Base-by-base conservation (phyloP, 2,329 filamentous ascomycete species). In the Aspergillus sp. region DNA sequence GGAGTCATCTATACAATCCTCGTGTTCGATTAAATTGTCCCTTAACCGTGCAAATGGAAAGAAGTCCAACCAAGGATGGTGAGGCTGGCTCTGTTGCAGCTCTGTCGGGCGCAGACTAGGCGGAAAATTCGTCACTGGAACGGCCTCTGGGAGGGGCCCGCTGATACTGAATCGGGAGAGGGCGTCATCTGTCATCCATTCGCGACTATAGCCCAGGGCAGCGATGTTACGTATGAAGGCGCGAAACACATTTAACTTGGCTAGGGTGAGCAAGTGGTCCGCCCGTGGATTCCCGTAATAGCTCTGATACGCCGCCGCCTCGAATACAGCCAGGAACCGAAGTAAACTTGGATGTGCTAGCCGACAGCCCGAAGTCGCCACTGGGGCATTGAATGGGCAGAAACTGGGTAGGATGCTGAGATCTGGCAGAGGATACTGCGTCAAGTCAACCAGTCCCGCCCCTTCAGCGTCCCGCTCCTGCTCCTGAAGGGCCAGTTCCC, bases 21-120 rank as follows among this genome's bases (percentile, higher is more conserved):
- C 46, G 15, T 5, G 3, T 7, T 66, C 57, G 17, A 77, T 69
- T 19, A 75, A 56, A 46, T 77, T 77, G 62, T 79, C 75, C 8
- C 77, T 68, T 19, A 75, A 62, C 4, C 58, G 58, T 0, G 75
- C 73, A 19, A 70, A 39, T 3, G 66, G 65, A 27, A 68, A 68
- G 45, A 67, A 64, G 24, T 70, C 66, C 9, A 70, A 30, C 68
- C 68, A 70, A 0, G 78, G 75, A 57, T 80, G 77, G 51, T 80
- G 77, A 4, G 67, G 62, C 0, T 70, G 63, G 0, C 64, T 63
- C 15, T 63, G 59, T 54, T 80, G 78, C 2, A 78, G 30, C 7
- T 51, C 51, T 0, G 76, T 80, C 1, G 77, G 77, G 13, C 62
- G 68, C 0, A 76, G 66, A 15, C 56, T 61, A 0, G 52, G 46